A percentile compares a stretch with the other conserved stretches of the same genome.
phyloP scores from a whole-genome alignment of 345 rosid genomes.

The Populus nigra region DNA sequence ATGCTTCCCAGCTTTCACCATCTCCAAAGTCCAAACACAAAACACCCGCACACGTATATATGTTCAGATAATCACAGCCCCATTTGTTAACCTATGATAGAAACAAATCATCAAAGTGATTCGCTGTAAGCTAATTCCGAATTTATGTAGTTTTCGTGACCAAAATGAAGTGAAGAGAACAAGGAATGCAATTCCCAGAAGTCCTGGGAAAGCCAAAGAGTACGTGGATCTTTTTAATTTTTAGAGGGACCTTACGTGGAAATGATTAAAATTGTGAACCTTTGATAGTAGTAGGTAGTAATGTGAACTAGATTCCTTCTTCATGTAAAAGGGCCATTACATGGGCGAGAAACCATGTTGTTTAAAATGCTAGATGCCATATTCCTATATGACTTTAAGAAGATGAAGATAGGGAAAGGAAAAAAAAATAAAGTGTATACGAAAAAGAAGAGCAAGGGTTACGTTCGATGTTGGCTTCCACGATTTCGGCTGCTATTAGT shows the following conservation, averaged over 20 bases:
- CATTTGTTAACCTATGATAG: neutral
- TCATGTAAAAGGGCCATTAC: neutral
- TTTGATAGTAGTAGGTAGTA: neutral
- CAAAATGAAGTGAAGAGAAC: neutral
- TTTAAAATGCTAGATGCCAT: neutral
- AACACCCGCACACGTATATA: too few species aligned
- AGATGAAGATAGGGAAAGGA: neutral
- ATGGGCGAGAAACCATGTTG: neutral
- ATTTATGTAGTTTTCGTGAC: neutral
- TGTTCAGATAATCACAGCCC: too few species aligned
- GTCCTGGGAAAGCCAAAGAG: neutral
- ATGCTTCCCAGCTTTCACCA: constrained; percentile 15
- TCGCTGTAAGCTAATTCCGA: neutral
- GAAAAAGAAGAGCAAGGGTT: neutral
- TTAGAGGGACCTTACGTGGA: neutral
- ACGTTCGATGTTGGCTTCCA: constrained; percentile 13
- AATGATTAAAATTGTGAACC: neutral
- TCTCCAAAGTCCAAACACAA: neutral
- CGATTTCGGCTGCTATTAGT: constrained; percentile 12
- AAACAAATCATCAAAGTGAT: neutral
- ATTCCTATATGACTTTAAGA: neutral
- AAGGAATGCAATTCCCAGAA: neutral
- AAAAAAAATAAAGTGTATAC: too few species aligned
- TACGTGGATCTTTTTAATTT: neutral
- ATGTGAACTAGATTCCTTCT: neutral